Evolutionary conservation across 768 basidiomycete genomes (phyloP).

Genomic region (Lactarius pseudohatsudake): DNA sequence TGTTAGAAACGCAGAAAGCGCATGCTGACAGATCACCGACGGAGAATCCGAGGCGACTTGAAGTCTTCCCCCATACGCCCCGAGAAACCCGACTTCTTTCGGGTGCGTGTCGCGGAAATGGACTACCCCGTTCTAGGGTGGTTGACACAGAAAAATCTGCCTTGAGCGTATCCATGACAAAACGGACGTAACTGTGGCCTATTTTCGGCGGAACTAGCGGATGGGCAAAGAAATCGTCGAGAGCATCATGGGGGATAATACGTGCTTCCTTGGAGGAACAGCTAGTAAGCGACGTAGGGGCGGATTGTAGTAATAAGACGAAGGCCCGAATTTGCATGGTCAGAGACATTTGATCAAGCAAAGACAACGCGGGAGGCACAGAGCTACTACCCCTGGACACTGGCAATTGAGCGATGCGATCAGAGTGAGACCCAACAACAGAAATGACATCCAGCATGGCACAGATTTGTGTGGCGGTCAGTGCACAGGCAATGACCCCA

Average conservation of each 20-base stretch:
- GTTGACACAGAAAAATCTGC: constrained; percentile 27
- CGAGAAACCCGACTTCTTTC: constrained; percentile 14
- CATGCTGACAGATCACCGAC: constrained; percentile 59
- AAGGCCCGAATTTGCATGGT: constrained; percentile 45
- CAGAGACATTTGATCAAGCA: constrained; percentile 38
- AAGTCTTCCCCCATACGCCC: constrained; percentile 22
- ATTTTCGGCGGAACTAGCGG: constrained; percentile 60
- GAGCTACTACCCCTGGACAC: constrained; percentile 24
- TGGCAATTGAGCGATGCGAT: constrained; percentile 19
- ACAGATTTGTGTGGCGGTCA: constrained; percentile 21
- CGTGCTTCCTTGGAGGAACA: constrained; percentile 31
- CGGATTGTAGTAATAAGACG: constrained; percentile 45
- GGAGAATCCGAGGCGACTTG: constrained; percentile 32
- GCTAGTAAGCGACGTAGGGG: constrained; percentile 19
- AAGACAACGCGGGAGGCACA: constrained; percentile 30
- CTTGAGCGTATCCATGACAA: constrained; percentile 34
- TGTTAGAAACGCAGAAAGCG: constrained; percentile 41
- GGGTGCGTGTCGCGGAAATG: neutral
- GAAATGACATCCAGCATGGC: constrained; percentile 35
- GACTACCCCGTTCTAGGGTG: constrained; percentile 15
- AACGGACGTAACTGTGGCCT: constrained; percentile 51
- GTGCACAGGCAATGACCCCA: constrained; percentile 28
- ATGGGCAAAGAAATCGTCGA: constrained; percentile 50
- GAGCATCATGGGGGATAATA: neutral
- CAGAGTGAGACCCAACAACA: constrained; percentile 33